These are phyloP conservation scores for Grosmannia serpens DNA, from an alignment of 2,329 filamentous ascomycete genomes.

Conservation along the genomic window DNA sequence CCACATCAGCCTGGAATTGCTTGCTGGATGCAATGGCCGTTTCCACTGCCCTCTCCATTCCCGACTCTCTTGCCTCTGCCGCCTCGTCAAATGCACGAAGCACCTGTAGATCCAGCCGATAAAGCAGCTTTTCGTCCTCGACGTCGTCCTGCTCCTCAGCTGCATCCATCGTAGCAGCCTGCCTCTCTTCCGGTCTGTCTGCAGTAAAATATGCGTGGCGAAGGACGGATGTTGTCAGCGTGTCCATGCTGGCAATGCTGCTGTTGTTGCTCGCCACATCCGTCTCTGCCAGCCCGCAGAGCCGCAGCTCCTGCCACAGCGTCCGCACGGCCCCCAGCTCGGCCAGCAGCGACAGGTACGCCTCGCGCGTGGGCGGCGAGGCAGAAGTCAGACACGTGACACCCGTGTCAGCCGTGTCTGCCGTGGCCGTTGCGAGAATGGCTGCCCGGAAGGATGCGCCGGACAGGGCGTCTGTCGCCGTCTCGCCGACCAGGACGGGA, in stretches of 20 bases:
- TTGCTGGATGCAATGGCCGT: background rate
- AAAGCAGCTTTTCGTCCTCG: background rate
- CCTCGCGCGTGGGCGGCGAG: background rate
- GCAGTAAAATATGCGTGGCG: slow-evolving; percentile 3
- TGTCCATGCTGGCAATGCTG: background rate
- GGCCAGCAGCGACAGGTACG: slow-evolving; percentile 9
- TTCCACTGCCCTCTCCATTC: background rate
- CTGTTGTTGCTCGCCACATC: background rate
- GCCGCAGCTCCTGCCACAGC: slow-evolving; percentile 6
- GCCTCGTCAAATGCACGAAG: background rate
- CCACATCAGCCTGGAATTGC: background rate
- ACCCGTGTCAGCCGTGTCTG: background rate
- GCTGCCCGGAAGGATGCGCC: background rate
- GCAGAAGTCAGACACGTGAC: slow-evolving; percentile 7
- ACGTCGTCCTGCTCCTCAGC: background rate
- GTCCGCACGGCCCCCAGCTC: slow-evolving; percentile 13
- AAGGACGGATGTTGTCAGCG: background rate
- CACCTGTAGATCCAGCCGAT: background rate
- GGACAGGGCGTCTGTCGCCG: background rate
- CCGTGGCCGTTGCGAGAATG: background rate
- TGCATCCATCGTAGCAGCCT: background rate
- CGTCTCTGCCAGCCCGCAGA: background rate
- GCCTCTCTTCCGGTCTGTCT: background rate
- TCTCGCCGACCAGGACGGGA: background rate
- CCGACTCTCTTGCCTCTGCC: background rate